Evolutionary conservation across 1,284 basidiomycete species (phyloP).

Genomic region (Serendipita sp.): DNA sequence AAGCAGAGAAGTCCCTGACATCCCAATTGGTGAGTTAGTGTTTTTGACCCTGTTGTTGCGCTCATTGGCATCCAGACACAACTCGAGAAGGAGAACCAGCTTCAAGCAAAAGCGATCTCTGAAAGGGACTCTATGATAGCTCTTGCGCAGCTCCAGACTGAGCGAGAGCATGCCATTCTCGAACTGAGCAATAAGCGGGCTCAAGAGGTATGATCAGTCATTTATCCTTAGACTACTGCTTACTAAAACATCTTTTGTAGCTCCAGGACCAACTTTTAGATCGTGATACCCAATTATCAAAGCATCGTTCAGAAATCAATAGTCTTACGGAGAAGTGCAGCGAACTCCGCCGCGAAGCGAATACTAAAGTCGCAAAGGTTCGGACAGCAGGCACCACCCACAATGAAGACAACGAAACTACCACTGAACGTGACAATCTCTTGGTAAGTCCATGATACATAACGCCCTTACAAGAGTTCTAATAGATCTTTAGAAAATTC

Average conservation of each 20-base stretch:
- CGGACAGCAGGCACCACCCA: not conserved
- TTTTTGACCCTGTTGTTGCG: conserved; percentile 13
- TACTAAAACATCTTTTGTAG: not conserved
- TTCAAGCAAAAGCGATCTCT: conserved; percentile 13
- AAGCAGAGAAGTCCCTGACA: conserved; percentile 45
- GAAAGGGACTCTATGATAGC: conserved; percentile 6
- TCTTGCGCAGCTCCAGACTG: conserved; percentile 13
- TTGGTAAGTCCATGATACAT: conserved; percentile 34
- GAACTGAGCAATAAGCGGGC: not conserved
- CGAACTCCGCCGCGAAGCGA: not conserved
- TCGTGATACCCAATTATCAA: not conserved
- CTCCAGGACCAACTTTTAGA: not conserved
- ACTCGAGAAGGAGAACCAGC: conserved; percentile 30
- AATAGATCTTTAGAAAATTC: conserved; percentile 42
- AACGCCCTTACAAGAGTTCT: conserved; percentile 4
- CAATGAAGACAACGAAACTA: conserved; percentile 25
- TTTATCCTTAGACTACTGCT: not conserved
- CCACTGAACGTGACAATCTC: conserved; percentile 43
- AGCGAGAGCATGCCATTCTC: conserved; percentile 12
- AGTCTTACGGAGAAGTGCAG: not conserved
- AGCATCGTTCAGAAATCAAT: not conserved
- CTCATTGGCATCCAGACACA: conserved; percentile 32
- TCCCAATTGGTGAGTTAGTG: conserved; percentile 39
- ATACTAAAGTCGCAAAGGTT: not conserved
- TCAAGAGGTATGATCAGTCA: not conserved